These are phyloP conservation scores for Pharnaceum exiguum DNA, from an alignment of 148 eudicot genomes.

Conservation along the genomic window DNA sequence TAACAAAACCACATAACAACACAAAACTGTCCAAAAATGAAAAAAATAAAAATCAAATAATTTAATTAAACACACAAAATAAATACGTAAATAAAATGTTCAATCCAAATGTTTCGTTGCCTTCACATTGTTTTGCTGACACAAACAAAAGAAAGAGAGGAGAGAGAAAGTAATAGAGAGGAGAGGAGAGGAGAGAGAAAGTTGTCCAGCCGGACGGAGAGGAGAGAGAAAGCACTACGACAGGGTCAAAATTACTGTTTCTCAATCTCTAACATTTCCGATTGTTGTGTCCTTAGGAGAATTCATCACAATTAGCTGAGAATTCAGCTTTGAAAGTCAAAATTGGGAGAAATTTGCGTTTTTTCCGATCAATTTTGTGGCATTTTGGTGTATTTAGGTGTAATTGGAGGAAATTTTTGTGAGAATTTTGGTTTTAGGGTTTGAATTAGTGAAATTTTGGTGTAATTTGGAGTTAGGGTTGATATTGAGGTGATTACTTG, in stretches of 20 bases:
- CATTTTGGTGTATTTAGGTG: background rate
- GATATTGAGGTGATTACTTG: background rate
- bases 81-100: too few species aligned
- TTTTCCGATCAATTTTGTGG: background rate
- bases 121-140: background rate
- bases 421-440: background rate
- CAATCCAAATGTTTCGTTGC: constrained; percentile 3
- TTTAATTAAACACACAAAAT: too few species aligned
- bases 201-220: too few species aligned
- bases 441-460: background rate
- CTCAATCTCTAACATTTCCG: background rate
- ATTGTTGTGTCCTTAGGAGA: too few species aligned
- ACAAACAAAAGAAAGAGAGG: background rate
- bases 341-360: background rate
- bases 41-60: too few species aligned
- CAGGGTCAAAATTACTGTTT: background rate
- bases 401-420: background rate
- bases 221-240: background rate
- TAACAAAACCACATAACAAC: too few species aligned
- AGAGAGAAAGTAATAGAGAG: background rate
- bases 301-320: background rate
- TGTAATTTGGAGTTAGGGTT: background rate
- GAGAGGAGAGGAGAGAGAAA: background rate
- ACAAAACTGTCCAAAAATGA: too few species aligned
- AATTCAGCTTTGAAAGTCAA: constrained; percentile 1